Percentiles rank a stretch among this genome's conserved stretches.
These are phyloP conservation scores for Geum urbanum DNA, from an alignment of 306 rosid genomes.

Conservation along the genomic window DNA sequence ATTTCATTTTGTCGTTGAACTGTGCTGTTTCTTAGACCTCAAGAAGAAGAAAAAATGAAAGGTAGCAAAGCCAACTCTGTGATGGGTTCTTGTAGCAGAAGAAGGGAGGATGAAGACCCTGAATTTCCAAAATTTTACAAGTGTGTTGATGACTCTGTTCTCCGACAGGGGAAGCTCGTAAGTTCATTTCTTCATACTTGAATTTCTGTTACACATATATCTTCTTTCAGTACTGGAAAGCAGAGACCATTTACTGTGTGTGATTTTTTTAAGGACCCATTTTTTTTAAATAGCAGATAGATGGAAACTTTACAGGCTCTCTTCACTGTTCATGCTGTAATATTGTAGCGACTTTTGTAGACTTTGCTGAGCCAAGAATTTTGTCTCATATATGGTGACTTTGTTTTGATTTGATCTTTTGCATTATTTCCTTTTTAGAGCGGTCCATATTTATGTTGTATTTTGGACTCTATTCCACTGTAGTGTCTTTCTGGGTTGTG, in stretches of 20 bases:
- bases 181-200: background rate
- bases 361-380: background rate
- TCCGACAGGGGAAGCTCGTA: background rate
- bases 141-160: background rate
- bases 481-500: no score
- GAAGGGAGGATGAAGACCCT: background rate
- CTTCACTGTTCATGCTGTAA: background rate
- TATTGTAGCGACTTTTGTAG: background rate
- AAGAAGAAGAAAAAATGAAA: background rate
- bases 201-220: background rate
- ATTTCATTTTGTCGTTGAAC: background rate
- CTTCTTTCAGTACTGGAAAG: background rate
- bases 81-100: conserved; percentile 7
- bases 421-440: background rate
- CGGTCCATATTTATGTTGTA: background rate
- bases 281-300: background rate
- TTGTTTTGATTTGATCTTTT: background rate
- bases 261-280: background rate
- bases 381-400: background rate
- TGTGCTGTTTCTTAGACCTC: background rate
- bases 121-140: background rate
- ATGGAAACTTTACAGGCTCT: background rate
- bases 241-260: background rate
- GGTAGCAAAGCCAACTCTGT: background rate
- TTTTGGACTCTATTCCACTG: no score